Evolutionary conservation across 768 basidiomycete species (phyloP).

Genomic region (Daedaleopsis sinensis): DNA sequence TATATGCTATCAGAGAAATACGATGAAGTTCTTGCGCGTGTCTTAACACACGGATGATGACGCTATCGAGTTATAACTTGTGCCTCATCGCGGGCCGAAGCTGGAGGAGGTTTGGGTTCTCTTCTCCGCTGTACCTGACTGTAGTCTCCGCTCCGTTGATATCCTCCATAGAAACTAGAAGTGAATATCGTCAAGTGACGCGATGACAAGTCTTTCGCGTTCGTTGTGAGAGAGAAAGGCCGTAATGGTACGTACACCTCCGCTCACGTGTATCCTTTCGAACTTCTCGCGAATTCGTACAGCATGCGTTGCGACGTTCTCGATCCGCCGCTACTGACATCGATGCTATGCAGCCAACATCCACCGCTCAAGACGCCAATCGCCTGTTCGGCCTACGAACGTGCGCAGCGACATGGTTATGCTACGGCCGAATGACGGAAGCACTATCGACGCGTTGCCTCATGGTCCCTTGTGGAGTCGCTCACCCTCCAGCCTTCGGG

Average conservation of each 20-base stretch:
- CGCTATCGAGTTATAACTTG: background rate
- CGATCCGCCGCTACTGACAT: background rate
- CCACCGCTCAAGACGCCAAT: background rate
- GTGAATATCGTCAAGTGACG: background rate
- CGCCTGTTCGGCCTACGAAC: background rate
- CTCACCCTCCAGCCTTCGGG: background rate
- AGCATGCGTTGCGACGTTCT: background rate
- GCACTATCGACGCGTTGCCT: too few species aligned
- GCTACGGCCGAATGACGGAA: too few species aligned
- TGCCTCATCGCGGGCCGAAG: background rate
- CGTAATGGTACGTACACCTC: background rate
- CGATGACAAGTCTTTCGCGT: background rate
- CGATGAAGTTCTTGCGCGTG: too few species aligned
- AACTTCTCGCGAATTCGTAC: background rate
- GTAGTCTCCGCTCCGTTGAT: background rate
- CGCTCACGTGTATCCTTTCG: background rate
- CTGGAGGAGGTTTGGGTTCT: background rate
- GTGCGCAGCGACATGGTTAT: background rate
- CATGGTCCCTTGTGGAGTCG: background rate
- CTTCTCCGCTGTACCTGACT: background rate
- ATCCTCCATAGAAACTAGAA: background rate
- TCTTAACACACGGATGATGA: background rate
- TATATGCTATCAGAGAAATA: too few species aligned
- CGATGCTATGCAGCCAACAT: background rate
- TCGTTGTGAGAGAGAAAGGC: background rate